Evolutionary conservation across 345 rosid genomes (phyloP), one percentile per base, ranked within the genome.

Genomic region (Salix arbutifolia): DNA sequence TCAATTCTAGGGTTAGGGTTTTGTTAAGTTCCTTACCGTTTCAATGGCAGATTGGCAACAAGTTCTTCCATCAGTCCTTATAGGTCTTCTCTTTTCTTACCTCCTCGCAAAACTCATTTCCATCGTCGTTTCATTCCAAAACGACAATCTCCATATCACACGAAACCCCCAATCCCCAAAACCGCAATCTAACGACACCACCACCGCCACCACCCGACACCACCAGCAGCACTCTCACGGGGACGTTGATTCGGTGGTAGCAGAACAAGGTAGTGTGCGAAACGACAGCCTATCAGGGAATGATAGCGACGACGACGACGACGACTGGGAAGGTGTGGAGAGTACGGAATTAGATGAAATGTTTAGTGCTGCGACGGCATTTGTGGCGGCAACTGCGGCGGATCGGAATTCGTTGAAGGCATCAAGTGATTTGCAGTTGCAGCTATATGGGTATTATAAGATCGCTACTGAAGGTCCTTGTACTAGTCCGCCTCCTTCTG

Each of bases 251-350:
- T 91, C 98, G 37, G 21, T 90, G 64, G 73, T 85, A 10, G 96
- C 96, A 26, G 98, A 90, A 83, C 91, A 86, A 9, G 97, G 99
- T 5, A 90, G 99, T 84, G 86, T 88, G 13, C 85, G 93, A 77
- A 86, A 82, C 61, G 94, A 89, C 62, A 90, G 90, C 79, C 77
- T 72, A 37, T 87, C 85, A n/a, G 82, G 78, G 52, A 83, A 74
- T 28, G 90, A 84, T 30, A 62, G 46, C 33, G 91, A 82, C 11
- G 82, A 76, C 8, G 83, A 56, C 1, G 94, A 88, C 8, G 92
- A 91, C 26, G 97, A 91, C 68, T 93, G 99, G 99, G 98, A 96
- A 80, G 98, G 97, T 40, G 97, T 93, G 19, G 99, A 93, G 89
- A 91, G 89, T 82, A 92, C 95, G 73, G 98, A 91, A 81, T 81